Conservation (phyloP, 306 rosid genomes). For the Vicia sativa region DNA sequence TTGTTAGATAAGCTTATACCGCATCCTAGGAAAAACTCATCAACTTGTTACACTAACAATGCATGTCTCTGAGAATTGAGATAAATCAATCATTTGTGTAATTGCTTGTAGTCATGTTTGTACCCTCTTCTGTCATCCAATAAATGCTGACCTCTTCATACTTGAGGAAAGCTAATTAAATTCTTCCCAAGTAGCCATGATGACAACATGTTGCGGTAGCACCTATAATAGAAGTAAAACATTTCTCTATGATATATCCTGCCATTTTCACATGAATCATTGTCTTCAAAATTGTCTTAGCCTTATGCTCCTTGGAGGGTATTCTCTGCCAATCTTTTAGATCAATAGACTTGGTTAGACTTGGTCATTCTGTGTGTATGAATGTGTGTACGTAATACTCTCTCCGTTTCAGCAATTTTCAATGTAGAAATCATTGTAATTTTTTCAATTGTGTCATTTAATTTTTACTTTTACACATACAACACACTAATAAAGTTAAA, state of each 20-base stretch:
- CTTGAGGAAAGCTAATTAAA: background rate
- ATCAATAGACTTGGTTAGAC: background rate
- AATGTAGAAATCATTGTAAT: too few species aligned
- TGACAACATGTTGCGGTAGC: too few species aligned
- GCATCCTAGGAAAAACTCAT: too few species aligned
- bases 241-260: background rate
- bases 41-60: background rate
- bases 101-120: background rate
- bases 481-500: too few species aligned
- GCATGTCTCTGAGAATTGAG: background rate
- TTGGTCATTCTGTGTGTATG: background rate
- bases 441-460: too few species aligned
- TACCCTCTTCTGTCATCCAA: background rate
- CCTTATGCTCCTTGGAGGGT: background rate
- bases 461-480: too few species aligned
- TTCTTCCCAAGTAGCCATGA: background rate
- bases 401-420: too few species aligned
- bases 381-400: too few species aligned
- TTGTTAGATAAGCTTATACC: too few species aligned
- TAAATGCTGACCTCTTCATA: background rate
- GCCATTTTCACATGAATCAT: background rate
- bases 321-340: background rate
- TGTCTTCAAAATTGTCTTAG: background rate
- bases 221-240: background rate
- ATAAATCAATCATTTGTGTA: background rate